Percentiles rank a stretch among this genome's conserved stretches.
These are phyloP conservation scores for Globisporangium sylvaticum DNA, from an alignment of 352 stramenopile species.

Conservation along the genomic window DNA sequence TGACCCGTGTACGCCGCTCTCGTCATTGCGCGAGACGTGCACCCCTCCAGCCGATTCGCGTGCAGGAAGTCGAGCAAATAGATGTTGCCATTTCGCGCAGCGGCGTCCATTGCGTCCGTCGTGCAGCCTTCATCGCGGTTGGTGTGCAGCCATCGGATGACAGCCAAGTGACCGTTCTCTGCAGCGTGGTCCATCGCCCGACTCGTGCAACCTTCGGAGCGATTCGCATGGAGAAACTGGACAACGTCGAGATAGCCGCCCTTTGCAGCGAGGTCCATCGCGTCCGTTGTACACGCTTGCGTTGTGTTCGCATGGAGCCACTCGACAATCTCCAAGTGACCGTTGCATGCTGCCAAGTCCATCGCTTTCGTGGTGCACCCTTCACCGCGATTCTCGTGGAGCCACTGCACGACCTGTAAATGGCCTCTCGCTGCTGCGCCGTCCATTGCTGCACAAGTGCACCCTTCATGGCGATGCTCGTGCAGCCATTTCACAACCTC, in stretches of 20 bases:
- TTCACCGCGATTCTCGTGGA: conserved; percentile 35
- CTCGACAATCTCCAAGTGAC: conserved; percentile 37
- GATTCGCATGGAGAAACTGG: conserved; percentile 35
- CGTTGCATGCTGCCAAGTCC: conserved; percentile 51
- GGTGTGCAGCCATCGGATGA: conserved; percentile 41
- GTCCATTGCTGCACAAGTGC: conserved; percentile 43
- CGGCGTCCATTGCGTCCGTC: conserved; percentile 41
- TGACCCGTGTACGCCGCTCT: conserved; percentile 30
- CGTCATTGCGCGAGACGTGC: conserved; percentile 19
- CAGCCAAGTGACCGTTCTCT: conserved; percentile 30
- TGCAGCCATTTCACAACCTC: conserved; percentile 38
- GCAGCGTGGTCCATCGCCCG: conserved; percentile 48
- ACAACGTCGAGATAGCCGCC: conserved; percentile 29
- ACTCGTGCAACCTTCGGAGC: conserved; percentile 31
- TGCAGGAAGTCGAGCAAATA: conserved; percentile 30
- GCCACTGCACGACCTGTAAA: conserved; percentile 40
- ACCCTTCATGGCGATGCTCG: conserved; percentile 27
- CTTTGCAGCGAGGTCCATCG: conserved; percentile 39
- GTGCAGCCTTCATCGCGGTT: conserved; percentile 32
- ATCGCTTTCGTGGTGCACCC: conserved; percentile 46
- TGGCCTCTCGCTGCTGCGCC: conserved; percentile 30
- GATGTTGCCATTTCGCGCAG: conserved; percentile 36
- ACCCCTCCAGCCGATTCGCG: conserved; percentile 24
- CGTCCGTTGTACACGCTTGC: conserved; percentile 34
- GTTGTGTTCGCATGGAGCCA: conserved; percentile 38